Base-by-base conservation (phyloP, 1,284 basidiomycete species). In the Hymenochaete sp. region DNA sequence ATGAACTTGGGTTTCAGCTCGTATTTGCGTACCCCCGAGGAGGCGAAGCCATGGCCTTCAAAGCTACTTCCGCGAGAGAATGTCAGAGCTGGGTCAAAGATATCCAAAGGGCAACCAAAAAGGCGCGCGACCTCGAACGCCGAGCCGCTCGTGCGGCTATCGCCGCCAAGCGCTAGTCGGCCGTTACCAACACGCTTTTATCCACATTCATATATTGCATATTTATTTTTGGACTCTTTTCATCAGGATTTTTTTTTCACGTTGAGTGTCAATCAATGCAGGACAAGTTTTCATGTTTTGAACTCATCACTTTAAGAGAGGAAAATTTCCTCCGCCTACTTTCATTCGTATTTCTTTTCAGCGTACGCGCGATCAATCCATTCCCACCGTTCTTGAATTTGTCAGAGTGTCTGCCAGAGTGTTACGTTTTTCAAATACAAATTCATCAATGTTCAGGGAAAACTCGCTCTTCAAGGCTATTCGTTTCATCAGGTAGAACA, bases 21-120 rank as follows among this genome's bases (percentile, higher is more conserved):
- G 62, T 69, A 3, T 64, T 83, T 36, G 70, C 78, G 1, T 85
- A 84, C 59, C 78, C 81, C 28, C 73, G 84, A 36, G 86, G 86
- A 26, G 85, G 85, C 3, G 84, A 89, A 47, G 70, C 71, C 4
- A 74, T 91, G 42, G 64, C 66, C 4, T 61, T 92, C 42, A 77
- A 76, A 31, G 77, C 82, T 0, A 56, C 65, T 2, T 81, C 75
- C 11, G 63, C 69, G 0, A 71, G 77, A 24, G 87, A 91, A 40
- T 80, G 80, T 47, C 76, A 80, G 54, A 53, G 65, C 1, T 84
- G 81, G 81, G 67, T 76, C 54, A 62, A 68, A 26, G 66, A 68
- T 2, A 75, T 84, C 37, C 62, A 69, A 32, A 54, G 53, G 10
- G 66, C 69, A 3, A 56, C 60, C 22, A 54, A 53, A 25, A 65